Evolutionary conservation across 257 asterid genomes (phyloP), one percentile per base, ranked within the genome.

Genomic region (Rubia yunnanensis): DNA sequence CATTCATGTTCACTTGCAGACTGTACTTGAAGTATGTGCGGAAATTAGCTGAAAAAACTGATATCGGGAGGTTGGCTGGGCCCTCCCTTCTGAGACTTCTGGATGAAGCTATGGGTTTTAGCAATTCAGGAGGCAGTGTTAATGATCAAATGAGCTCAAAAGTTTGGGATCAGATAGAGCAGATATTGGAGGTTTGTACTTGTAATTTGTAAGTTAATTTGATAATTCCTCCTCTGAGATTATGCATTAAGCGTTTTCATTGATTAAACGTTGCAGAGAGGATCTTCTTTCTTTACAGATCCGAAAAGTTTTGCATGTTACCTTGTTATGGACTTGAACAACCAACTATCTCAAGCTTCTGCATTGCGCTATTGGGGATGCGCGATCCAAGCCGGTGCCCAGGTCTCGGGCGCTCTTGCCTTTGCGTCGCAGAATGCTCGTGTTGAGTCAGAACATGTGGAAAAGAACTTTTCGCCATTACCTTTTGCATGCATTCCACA

Each of bases 331-430:
- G 84, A 89, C 60, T 86, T 84, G 13, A 69, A 78, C 41, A 84
- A 73, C 78, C 83, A 83, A 10, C 11, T 77, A 5, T 92, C 97
- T 31, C 20, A 78, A 57, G 85, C 76, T 48, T 73, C 81, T 46
- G 96, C 92, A 63, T 73, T 80, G 64, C 94, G 97, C 15, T 82
- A 80, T 73, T 89, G 99, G 99, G 99, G 99, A 54, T 89, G 99
- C 70, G 83, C 83, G 24, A 83, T 92, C 75, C 97, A 92, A 85
- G 94, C 96, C 24, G 99, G 97, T 1, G 77, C 84, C 54, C 86
- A 78, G 67, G 64, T 89, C 79, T 89, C 96, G 1, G 99, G 96
- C 55, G 95, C 91, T 70, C 72, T 92, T 64, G 78, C 87, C 23
- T 26, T 82, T 68, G 66, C 81, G 17, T 24, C 78, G 3, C 64